These are phyloP conservation scores for Podosphaera fusca DNA, from an alignment of 2,329 filamentous ascomycete genomes.

Conservation along the genomic window DNA sequence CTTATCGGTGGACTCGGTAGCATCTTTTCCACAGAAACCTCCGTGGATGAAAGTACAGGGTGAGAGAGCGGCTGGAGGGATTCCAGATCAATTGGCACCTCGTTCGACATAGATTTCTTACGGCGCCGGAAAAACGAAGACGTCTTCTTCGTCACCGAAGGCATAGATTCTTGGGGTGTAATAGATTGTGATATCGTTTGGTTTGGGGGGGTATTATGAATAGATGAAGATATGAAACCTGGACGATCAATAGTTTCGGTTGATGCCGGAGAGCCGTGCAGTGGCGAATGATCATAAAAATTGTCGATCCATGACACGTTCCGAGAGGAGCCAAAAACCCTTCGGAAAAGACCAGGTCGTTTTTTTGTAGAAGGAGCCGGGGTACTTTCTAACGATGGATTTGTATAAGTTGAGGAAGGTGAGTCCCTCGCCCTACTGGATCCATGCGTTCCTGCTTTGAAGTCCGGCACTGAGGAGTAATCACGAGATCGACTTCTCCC, in stretches of 20 bases:
- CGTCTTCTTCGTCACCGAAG: constrained; percentile 57
- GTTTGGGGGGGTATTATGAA: constrained; percentile 16
- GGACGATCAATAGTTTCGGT: constrained; percentile 19
- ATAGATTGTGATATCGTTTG: background rate
- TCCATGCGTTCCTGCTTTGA: background rate
- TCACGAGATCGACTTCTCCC: background rate
- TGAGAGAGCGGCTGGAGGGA: constrained; percentile 16
- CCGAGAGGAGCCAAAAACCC: constrained; percentile 58
- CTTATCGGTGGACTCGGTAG: constrained; percentile 47
- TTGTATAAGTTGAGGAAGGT: constrained; percentile 16
- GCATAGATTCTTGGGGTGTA: constrained; percentile 11
- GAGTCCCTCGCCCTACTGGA: constrained; percentile 9
- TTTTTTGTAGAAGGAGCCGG: constrained; percentile 26
- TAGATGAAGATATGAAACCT: constrained; percentile 21
- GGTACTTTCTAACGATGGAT: constrained; percentile 7
- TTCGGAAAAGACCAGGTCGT: constrained; percentile 72
- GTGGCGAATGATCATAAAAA: constrained; percentile 12
- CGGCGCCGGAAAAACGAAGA: constrained; percentile 85
- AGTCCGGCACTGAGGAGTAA: background rate
- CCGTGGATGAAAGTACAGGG: constrained; percentile 3
- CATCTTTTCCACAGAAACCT: constrained; percentile 7
- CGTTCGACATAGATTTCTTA: constrained; percentile 69
- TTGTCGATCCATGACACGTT: constrained; percentile 18
- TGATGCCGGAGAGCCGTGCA: constrained; percentile 17
- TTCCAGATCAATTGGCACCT: constrained; percentile 27